Conservation (phyloP, 345 rosid genomes). For the Ceriops decandra region DNA sequence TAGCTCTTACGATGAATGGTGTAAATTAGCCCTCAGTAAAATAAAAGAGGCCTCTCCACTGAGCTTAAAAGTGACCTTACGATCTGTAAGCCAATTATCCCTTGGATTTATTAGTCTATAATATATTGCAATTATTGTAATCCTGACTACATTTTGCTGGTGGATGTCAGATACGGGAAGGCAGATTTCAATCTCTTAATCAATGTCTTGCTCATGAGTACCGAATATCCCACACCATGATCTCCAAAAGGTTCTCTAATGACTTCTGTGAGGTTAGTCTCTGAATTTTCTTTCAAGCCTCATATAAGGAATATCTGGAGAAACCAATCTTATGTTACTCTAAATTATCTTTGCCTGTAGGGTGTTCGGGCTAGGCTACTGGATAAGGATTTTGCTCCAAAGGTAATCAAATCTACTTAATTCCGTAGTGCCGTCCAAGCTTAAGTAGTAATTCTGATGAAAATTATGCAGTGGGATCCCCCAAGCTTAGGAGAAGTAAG, state of each 20-base stretch:
- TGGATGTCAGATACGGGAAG: slow-evolving; percentile 63
- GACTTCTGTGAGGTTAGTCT: slow-evolving; percentile 73
- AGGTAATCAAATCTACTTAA: slow-evolving; percentile 38
- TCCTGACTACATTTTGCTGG: slow-evolving; percentile 14
- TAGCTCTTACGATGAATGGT: slow-evolving; percentile 53
- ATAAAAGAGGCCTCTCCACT: slow-evolving; percentile 85
- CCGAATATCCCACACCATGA: slow-evolving; percentile 52
- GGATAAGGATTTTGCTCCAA: slow-evolving; percentile 89
- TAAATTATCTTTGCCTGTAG: slow-evolving; percentile 24
- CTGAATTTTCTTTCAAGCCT: background rate
- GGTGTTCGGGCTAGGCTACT: slow-evolving; percentile 77
- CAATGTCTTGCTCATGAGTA: slow-evolving; percentile 84
- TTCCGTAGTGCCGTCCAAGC: background rate
- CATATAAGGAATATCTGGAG: background rate
- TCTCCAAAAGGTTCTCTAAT: slow-evolving; percentile 54
- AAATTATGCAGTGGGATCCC: slow-evolving; percentile 59
- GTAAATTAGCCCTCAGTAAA: slow-evolving; percentile 48
- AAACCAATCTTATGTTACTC: background rate
- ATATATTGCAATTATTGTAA: background rate
- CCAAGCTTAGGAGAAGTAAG: slow-evolving; percentile 48
- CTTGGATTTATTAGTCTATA: slow-evolving; percentile 7
- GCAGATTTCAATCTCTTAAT: slow-evolving; percentile 84
- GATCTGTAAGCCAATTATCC: slow-evolving; percentile 54
- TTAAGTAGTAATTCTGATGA: background rate
- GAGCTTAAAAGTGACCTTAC: slow-evolving; percentile 79